Evolutionary conservation across 805 yeast genomes (phyloP).

Genomic region (Kuraishia hungarica): DNA sequence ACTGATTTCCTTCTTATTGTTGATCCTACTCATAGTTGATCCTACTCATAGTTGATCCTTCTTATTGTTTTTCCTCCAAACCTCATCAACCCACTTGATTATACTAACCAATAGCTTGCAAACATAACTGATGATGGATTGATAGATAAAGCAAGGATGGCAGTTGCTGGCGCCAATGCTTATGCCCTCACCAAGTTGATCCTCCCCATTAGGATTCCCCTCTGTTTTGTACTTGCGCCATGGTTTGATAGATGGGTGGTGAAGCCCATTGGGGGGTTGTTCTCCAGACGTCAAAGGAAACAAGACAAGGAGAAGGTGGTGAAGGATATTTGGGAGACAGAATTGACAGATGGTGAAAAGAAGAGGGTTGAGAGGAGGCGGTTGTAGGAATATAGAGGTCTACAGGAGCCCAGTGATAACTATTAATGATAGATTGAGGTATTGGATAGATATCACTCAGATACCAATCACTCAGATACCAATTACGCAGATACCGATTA

Average conservation of each 20-base stretch:
- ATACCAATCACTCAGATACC: no score
- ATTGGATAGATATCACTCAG: no score
- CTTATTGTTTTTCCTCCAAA: no score
- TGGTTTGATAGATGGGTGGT: conserved; percentile 24
- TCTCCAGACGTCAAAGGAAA: conserved; percentile 3
- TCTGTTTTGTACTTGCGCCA: conserved; percentile 22
- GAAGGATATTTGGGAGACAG: background rate
- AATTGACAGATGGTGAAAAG: background rate
- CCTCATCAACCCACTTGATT: no score
- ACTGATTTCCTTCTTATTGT: no score
- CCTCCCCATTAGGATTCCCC: conserved; percentile 20
- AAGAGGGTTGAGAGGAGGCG: background rate
- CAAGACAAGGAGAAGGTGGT: conserved; percentile 4
- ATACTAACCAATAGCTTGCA: background rate
- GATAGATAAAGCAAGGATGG: conserved; percentile 18
- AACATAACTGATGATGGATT: conserved; percentile 10
- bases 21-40: no score
- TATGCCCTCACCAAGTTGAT: conserved; percentile 24
- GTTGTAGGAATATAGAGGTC: background rate
- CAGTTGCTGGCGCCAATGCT: conserved; percentile 26
- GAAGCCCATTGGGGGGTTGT: conserved; percentile 18
- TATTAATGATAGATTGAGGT: no score
- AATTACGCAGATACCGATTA: no score
- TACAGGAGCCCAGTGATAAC: background rate
- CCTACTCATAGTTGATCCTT: no score